A percentile compares a stretch with the other conserved stretches of the same genome.
Evolutionary conservation across 1,284 basidiomycete species (phyloP).

Genomic region (Tausonia pullulans): DNA sequence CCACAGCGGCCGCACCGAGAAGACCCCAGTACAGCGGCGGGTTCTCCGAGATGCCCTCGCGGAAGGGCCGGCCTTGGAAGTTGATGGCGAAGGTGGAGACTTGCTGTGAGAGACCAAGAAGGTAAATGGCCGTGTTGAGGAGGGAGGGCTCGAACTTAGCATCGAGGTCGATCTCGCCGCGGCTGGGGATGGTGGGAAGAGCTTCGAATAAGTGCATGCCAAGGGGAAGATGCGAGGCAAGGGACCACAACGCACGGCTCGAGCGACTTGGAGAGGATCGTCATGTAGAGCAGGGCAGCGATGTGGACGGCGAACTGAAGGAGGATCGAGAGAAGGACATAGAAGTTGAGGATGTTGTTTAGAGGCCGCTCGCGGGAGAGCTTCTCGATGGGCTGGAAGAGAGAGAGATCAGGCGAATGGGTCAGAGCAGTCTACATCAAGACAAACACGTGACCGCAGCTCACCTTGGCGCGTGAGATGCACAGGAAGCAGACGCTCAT

Average conservation of each 20-base stretch:
- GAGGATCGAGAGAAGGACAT: conserved; percentile 79
- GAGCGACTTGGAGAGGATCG: conserved; percentile 58
- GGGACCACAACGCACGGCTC: conserved; percentile 52
- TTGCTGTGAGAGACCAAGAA: conserved; percentile 84
- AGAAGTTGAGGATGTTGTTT: conserved; percentile 90
- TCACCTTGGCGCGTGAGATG: conserved; percentile 87
- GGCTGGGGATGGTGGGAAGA: conserved; percentile 37
- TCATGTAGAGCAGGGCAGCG: conserved; percentile 77
- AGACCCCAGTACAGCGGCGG: conserved; percentile 82
- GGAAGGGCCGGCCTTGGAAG: conserved; percentile 93
- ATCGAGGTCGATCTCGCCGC: conserved; percentile 74
- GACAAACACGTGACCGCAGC: conserved; percentile 21
- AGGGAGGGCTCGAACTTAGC: conserved; percentile 88
- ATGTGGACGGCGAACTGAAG: conserved; percentile 89
- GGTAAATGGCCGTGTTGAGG: conserved; percentile 88
- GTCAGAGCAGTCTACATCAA: background rate
- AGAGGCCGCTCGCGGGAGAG: conserved; percentile 80
- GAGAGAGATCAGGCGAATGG: background rate
- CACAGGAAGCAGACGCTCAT: conserved; percentile 97
- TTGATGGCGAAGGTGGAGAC: conserved; percentile 95
- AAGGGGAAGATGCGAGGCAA: background rate
- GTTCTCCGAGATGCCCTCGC: conserved; percentile 90
- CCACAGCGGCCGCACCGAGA: conserved; percentile 71
- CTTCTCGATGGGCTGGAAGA: conserved; percentile 65
- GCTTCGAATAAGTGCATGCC: conserved; percentile 14